Evolutionary conservation across 148 eudicot species (phyloP).

Genomic region (Vaccinium corymbosum): DNA sequence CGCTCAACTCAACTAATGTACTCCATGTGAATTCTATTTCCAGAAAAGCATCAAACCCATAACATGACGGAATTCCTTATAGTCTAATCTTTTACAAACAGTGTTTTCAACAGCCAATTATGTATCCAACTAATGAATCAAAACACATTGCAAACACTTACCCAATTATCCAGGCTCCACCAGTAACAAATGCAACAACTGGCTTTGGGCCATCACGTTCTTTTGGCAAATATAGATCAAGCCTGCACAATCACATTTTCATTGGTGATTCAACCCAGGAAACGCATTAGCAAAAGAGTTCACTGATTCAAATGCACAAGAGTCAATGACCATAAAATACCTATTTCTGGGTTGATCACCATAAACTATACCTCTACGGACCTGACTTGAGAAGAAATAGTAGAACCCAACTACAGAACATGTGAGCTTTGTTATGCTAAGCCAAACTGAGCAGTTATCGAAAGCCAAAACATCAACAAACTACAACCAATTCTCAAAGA

Average conservation of each 20-base stretch:
- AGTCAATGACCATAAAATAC: slow-evolving; percentile 24
- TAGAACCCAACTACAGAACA: slow-evolving; percentile 57
- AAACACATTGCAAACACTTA: slow-evolving; percentile 20
- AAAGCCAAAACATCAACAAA: background rate
- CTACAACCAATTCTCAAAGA: background rate
- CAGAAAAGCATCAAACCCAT: background rate
- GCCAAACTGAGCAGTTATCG: background rate
- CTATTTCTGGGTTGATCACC: slow-evolving; percentile 69
- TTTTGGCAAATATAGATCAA: slow-evolving; percentile 64
- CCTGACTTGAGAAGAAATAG: slow-evolving; percentile 57
- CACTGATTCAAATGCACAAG: background rate
- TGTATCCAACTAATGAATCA: background rate
- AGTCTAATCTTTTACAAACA: background rate
- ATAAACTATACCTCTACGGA: slow-evolving; percentile 56
- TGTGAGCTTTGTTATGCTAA: slow-evolving; percentile 4
- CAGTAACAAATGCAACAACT: slow-evolving; percentile 68
- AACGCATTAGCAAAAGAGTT: background rate
- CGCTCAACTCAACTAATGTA: background rate
- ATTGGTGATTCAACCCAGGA: slow-evolving; percentile 10
- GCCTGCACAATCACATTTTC: slow-evolving; percentile 36
- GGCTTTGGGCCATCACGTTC: slow-evolving; percentile 47
- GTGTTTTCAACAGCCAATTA: background rate
- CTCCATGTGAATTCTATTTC: background rate
- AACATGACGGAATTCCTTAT: background rate
- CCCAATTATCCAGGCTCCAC: slow-evolving; percentile 82